Evolutionary conservation across 139 green algal genomes (phyloP).

Genomic region (Parachlorella kessleri): DNA sequence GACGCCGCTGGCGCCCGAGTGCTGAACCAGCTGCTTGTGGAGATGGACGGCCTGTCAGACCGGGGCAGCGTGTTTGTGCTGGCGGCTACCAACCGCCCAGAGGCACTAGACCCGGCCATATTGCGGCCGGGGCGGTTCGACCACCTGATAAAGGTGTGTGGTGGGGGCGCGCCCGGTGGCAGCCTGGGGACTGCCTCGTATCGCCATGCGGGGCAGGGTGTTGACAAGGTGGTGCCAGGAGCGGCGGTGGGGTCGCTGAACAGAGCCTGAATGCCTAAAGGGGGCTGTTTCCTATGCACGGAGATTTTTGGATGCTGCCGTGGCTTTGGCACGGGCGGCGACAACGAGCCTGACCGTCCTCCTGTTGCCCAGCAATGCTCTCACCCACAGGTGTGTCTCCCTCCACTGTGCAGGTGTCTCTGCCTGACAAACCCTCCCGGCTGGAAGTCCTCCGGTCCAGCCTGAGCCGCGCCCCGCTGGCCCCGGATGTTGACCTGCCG

Average conservation of each 20-base stretch:
- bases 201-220: too few relatives aligned
- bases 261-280: too few relatives aligned
- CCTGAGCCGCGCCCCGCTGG: slow-evolving; percentile 29
- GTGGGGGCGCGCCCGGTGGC: too few relatives aligned
- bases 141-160: slow-evolving; percentile 48
- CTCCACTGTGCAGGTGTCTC: slow-evolving; percentile 27
- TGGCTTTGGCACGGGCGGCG: too few relatives aligned
- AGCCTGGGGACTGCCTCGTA: too few relatives aligned
- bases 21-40: slow-evolving; percentile 56
- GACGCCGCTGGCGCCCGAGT: slow-evolving; percentile 32
- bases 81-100: slow-evolving; percentile 76
- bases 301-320: too few relatives aligned
- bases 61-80: slow-evolving; percentile 61
- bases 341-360: too few relatives aligned
- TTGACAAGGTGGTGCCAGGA: too few relatives aligned
- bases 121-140: slow-evolving; percentile 74
- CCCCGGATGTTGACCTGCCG: slow-evolving; percentile 25
- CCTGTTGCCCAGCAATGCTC: too few relatives aligned
- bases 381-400: too few relatives aligned
- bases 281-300: too few relatives aligned
- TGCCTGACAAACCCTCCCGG: slow-evolving; percentile 42
- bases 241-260: too few relatives aligned
- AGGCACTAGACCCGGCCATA: slow-evolving; percentile 74
- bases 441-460: slow-evolving; percentile 29
- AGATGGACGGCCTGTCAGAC: slow-evolving; percentile 50